Evolutionary conservation across 176 grass and related monocot species (phyloP).

Genomic region (Phoenix dactylifera): DNA sequence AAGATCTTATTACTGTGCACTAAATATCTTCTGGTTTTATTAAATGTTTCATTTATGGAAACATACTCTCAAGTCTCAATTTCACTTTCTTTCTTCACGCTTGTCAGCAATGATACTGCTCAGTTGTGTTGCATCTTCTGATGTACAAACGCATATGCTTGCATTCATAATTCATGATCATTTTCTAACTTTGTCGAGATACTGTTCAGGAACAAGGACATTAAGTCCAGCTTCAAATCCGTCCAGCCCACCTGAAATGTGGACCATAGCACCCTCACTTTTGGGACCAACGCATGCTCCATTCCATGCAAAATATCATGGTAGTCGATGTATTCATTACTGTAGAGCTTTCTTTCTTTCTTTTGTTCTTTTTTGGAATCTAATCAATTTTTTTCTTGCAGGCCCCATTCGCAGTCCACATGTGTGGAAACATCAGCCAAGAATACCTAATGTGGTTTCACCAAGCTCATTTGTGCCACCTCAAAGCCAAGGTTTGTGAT

Average conservation of each 20-base stretch:
- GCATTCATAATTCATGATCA: conserved; percentile 3
- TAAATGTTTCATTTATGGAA: too few relatives aligned
- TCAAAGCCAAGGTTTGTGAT: conserved; percentile 34
- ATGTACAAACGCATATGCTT: too few relatives aligned
- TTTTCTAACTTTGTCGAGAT: not conserved
- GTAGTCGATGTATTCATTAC: conserved; percentile 25
- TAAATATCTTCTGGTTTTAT: too few relatives aligned
- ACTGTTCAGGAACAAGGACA: conserved; percentile 22
- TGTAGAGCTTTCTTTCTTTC: not conserved
- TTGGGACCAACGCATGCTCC: conserved; percentile 35
- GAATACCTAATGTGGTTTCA: conserved; percentile 26
- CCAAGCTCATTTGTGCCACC: conserved; percentile 36
- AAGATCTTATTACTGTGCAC: too few relatives aligned
- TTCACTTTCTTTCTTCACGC: too few relatives aligned
- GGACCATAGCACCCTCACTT: not conserved
- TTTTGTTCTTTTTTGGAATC: conserved; percentile 5
- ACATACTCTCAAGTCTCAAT: too few relatives aligned
- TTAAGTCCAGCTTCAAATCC: conserved; percentile 32
- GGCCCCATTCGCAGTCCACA: conserved; percentile 24
- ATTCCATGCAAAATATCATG: conserved; percentile 44
- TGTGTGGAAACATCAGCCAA: conserved; percentile 40
- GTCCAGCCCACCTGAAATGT: conserved; percentile 28
- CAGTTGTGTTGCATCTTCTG: too few relatives aligned
- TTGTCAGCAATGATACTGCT: too few relatives aligned
- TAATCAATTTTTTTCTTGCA: conserved; percentile 11